phyloP scores from a whole-genome alignment of 192 early-diverging fungal genomes.

The Bifiguratus adelaidae region DNA sequence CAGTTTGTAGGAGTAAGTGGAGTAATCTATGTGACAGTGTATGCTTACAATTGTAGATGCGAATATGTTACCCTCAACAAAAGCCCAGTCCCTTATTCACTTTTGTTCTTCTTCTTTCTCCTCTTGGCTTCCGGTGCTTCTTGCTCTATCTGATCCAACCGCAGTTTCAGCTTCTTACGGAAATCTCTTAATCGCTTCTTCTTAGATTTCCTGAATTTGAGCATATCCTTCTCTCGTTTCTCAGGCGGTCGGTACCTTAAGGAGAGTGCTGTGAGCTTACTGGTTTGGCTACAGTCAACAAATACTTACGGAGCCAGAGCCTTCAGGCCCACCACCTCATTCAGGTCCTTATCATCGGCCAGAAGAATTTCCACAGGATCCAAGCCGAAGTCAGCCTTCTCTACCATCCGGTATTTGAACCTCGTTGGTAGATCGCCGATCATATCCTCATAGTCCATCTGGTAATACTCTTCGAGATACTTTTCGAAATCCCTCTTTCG shows the following conservation, averaged over 20 bases:
- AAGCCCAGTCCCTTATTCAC: no score
- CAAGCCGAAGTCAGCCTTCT: slow-evolving; percentile 66
- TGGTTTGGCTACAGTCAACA: neutral
- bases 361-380: slow-evolving; percentile 77
- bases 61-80: no score
- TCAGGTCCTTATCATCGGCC: slow-evolving; percentile 82
- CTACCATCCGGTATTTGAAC: slow-evolving; percentile 89
- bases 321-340: slow-evolving; percentile 78
- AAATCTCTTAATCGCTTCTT: slow-evolving; percentile 1
- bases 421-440: slow-evolving; percentile 76
- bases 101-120: neutral
- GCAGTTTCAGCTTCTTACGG: neutral
- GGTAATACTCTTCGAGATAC: slow-evolving; percentile 86
- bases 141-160: neutral
- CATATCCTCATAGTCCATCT: slow-evolving; percentile 90
- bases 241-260: slow-evolving; percentile 32
- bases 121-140: neutral
- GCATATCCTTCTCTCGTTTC: slow-evolving; percentile 30
- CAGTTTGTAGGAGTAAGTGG: no score
- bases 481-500: slow-evolving; percentile 41
- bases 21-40: no score
- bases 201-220: slow-evolving; percentile 9
- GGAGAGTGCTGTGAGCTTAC: neutral
- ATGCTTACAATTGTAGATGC: no score
- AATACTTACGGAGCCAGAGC: slow-evolving; percentile 69